A percentile compares a stretch with the other conserved stretches of the same genome.
phyloP scores from a whole-genome alignment of 202 grass and related monocot genomes.

The Musa balbisiana region DNA sequence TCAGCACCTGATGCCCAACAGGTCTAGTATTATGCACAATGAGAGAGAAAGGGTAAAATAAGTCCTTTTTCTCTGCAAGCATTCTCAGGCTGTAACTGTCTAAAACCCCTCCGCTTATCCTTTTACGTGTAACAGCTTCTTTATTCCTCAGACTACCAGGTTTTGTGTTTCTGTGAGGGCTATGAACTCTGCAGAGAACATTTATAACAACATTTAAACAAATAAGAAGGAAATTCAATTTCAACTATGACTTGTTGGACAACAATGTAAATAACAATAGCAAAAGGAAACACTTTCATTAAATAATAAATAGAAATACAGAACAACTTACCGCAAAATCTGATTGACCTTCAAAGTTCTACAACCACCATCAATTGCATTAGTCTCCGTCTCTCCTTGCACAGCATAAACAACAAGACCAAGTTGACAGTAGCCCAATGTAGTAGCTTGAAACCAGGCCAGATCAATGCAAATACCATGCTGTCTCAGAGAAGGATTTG shows the following conservation, averaged over 20 bases:
- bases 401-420: slow-evolving; percentile 87
- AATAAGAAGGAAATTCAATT: not conserved
- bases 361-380: slow-evolving; percentile 51
- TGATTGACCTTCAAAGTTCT: slow-evolving; percentile 53
- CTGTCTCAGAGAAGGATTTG: slow-evolving; percentile 60
- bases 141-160: slow-evolving; percentile 40
- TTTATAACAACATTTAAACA: not conserved
- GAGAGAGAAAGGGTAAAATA: slow-evolving; percentile 89
- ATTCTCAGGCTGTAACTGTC: slow-evolving; percentile 65
- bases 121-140: slow-evolving; percentile 58
- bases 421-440: slow-evolving; percentile 87
- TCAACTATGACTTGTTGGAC: not conserved
- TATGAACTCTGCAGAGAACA: slow-evolving; percentile 33
- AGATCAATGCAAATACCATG: slow-evolving; percentile 66
- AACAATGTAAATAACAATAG: not conserved
- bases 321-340: slow-evolving; percentile 39
- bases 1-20: slow-evolving; percentile 76
- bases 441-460: slow-evolving; percentile 93
- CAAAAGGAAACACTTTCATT: slow-evolving; percentile 7
- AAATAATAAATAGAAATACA: slow-evolving; percentile 18
- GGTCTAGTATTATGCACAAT: slow-evolving; percentile 94
- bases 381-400: slow-evolving; percentile 39
- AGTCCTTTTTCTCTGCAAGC: slow-evolving; percentile 77
- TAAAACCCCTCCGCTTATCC: slow-evolving; percentile 70
- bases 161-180: slow-evolving; percentile 39